Evolutionary conservation across 2,329 filamentous ascomycete species (phyloP).

Genomic region (Pleomassaria siparia): DNA sequence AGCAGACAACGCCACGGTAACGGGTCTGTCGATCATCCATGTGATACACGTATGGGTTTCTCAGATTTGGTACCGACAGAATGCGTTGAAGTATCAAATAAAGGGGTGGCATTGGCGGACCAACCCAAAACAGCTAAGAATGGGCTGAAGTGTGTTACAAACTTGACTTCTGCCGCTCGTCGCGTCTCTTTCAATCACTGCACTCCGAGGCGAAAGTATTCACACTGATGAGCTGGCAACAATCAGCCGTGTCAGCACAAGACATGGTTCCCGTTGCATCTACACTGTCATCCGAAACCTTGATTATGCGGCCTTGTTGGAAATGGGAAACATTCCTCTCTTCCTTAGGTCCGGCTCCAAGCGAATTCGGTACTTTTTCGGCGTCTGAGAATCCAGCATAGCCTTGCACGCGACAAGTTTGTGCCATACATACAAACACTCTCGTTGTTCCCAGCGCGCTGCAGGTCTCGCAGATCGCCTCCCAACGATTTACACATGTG

Average conservation of each 20-base stretch:
- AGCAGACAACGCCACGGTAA: neutral
- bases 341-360: neutral
- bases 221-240: neutral
- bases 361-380: neutral
- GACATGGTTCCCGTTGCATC: neutral
- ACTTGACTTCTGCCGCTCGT: neutral
- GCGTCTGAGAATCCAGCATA: neutral
- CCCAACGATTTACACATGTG: neutral
- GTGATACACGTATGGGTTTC: neutral
- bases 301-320: neutral
- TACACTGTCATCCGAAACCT: neutral
- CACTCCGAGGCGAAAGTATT: neutral
- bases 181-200: neutral
- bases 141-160: neutral
- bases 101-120: neutral
- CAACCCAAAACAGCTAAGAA: neutral
- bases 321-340: neutral
- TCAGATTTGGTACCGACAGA: neutral
- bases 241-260: neutral
- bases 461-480: neutral
- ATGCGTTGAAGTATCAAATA: neutral
- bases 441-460: neutral
- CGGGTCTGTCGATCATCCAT: neutral
- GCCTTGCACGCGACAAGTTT: neutral
- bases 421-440: neutral